Base-by-base conservation (phyloP, 352 stramenopile species). In the Pseudoperonospora humuli region DNA sequence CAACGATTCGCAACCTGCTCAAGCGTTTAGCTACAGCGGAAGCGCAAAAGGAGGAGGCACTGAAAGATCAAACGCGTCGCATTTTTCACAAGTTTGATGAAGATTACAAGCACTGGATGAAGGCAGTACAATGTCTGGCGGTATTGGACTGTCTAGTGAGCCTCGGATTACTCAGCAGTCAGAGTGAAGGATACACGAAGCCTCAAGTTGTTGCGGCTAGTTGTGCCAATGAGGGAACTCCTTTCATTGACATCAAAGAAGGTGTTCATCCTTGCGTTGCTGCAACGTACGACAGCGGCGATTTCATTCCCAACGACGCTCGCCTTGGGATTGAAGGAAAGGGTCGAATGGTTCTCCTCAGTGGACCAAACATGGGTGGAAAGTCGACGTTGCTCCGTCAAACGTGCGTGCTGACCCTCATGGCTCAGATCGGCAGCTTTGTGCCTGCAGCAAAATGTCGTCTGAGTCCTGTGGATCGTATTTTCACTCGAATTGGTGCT, bases 401-500 rank as follows among this genome's bases (percentile, higher is more conserved):
- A 75, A 99, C 95, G 13, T 99, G 96, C 54, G 76, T 99, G 17
- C 81, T 98, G 27, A 81, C 90, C 4, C 93, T 99, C 35, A 88
- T 99, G 57, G 96, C 96, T 8, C 96, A 99, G 69, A 90, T 99
- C n/a, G 97, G 97, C 10, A 98, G 94, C 61, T 99, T 96, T 53
- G 97, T 99, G 14, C 96, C 96, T 2, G 96, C 96, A 11, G 64
- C 86, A n/a, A 78, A 75, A 36, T 97, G 82, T 45, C 67, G 66
- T n/a, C 61, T 99, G 29, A 98, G 86, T 31, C 96, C 96, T 0
- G 82, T 99, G 1, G 97, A 99, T 65, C 90, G 96, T 11, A 98
- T 99, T 40, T 99, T 99, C 61, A 99, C 97, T 14, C 86, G 97
- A n/a, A 93, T 99, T 29, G 97, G 97, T 26, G 97, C 97, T 1